These are phyloP conservation scores for Mycena pura DNA, from an alignment of 768 basidiomycete species.

Conservation along the genomic window DNA sequence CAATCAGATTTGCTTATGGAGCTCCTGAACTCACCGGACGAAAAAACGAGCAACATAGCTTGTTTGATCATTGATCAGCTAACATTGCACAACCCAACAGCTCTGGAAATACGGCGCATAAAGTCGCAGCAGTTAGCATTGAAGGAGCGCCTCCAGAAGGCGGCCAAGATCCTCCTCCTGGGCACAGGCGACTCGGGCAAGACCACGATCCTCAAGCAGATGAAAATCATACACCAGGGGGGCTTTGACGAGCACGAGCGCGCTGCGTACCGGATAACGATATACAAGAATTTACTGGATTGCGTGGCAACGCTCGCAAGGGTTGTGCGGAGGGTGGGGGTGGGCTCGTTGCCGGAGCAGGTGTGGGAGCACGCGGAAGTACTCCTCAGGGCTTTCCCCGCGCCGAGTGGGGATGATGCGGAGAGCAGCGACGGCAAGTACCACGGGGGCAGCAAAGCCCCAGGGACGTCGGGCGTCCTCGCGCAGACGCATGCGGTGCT, in stretches of 20 bases:
- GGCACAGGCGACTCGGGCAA: neutral
- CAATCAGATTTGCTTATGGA: too few relatives aligned
- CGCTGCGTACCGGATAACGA: conserved; percentile 61
- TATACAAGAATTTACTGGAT: conserved; percentile 72
- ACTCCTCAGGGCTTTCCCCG: neutral
- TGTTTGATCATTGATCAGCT: too few relatives aligned
- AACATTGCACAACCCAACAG: too few relatives aligned
- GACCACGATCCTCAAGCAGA: conserved; percentile 40
- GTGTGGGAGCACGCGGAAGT: neutral
- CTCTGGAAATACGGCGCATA: too few relatives aligned
- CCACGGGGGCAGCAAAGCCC: conserved; percentile 49
- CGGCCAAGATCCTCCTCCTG: neutral
- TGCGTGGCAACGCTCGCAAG: conserved; percentile 72
- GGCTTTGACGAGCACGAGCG: conserved; percentile 72
- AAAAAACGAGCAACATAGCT: too few relatives aligned
- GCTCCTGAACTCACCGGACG: too few relatives aligned
- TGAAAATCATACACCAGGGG: conserved; percentile 84
- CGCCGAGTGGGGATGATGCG: neutral
- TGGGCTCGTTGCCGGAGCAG: conserved; percentile 55
- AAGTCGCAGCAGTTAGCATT: too few relatives aligned
- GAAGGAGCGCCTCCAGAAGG: neutral
- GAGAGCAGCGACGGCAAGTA: too few relatives aligned
- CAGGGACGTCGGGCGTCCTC: conserved; percentile 65
- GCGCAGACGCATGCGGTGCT: conserved; percentile 39
- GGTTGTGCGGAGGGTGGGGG: conserved; percentile 70